A percentile compares a stretch with the other conserved stretches of the same genome.
Conservation (phyloP, 768 basidiomycete species). For the Basidioascus undulatus region DNA sequence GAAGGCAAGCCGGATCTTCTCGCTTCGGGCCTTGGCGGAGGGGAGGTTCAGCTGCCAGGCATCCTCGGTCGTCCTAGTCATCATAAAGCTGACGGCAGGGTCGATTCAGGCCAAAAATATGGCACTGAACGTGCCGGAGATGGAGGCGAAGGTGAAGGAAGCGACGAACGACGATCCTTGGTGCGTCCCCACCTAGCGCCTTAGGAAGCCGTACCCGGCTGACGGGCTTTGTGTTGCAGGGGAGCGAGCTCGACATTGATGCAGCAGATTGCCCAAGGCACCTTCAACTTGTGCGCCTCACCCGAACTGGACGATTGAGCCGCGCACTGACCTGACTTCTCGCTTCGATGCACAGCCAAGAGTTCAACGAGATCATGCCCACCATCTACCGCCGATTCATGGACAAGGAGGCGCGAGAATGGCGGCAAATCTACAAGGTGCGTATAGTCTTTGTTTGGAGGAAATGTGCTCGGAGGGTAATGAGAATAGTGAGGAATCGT, state of each 20-base stretch:
- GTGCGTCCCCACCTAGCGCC: constrained; percentile 25
- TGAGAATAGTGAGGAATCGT: not conserved
- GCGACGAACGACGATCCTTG: constrained; percentile 97
- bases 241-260: constrained; percentile 92
- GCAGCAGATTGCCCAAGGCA: constrained; percentile 95
- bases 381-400: constrained; percentile 76
- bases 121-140: constrained; percentile 74
- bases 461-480: too few relatives aligned
- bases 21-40: too few relatives aligned
- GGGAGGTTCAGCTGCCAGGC: not conserved
- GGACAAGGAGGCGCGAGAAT: constrained; percentile 94
- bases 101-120: constrained; percentile 63
- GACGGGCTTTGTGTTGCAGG: constrained; percentile 25
- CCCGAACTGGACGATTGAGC: not conserved
- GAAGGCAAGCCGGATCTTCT: too few relatives aligned
- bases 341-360: constrained; percentile 33
- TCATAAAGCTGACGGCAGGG: not conserved
- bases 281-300: constrained; percentile 74
- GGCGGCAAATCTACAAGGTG: constrained; percentile 98
- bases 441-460: constrained; percentile 6
- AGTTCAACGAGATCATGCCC: constrained; percentile 99
- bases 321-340: not conserved
- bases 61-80: not conserved
- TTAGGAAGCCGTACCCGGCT: not conserved
- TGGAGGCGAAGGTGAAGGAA: constrained; percentile 86